phyloP scores from a whole-genome alignment of 345 rosid genomes.

The Salix dunnii region DNA sequence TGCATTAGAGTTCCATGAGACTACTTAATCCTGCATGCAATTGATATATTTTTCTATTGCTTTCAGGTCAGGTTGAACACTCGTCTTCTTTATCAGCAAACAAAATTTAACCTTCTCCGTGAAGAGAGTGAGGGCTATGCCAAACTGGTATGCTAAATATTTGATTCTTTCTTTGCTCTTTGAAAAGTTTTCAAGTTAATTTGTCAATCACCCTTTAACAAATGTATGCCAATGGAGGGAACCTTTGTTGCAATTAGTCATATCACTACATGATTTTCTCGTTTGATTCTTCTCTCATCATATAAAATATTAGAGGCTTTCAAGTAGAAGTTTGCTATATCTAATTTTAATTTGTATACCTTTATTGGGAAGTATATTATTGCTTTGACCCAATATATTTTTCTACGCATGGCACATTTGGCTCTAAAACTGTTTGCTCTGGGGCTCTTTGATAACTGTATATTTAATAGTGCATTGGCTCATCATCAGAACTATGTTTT shows the following conservation, averaged over 20 bases:
- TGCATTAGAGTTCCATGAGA: neutral
- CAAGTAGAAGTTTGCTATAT: neutral
- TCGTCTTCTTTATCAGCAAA: conserved; percentile 96
- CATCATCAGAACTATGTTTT: neutral
- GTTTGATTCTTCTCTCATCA: neutral
- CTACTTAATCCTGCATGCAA: neutral
- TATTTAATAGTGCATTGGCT: neutral
- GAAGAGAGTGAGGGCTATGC: conserved; percentile 99
- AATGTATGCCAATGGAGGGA: neutral
- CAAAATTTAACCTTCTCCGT: conserved; percentile 94
- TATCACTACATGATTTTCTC: neutral
- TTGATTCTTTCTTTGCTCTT: neutral
- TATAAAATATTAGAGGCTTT: neutral
- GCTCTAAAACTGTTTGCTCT: neutral
- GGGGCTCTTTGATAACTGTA: neutral
- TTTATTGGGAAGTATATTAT: neutral
- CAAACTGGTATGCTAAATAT: conserved; percentile 62
- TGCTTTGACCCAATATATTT: neutral
- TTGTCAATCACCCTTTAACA: neutral
- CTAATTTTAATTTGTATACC: neutral
- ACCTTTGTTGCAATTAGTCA: neutral
- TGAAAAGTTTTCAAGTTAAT: neutral
- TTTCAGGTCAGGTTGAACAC: conserved; percentile 96
- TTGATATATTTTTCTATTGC: conserved; percentile 18
- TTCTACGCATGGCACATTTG: neutral